Evolutionary conservation across 2,329 filamentous ascomycete genomes (phyloP).

Genomic region (Daldinia sp.): DNA sequence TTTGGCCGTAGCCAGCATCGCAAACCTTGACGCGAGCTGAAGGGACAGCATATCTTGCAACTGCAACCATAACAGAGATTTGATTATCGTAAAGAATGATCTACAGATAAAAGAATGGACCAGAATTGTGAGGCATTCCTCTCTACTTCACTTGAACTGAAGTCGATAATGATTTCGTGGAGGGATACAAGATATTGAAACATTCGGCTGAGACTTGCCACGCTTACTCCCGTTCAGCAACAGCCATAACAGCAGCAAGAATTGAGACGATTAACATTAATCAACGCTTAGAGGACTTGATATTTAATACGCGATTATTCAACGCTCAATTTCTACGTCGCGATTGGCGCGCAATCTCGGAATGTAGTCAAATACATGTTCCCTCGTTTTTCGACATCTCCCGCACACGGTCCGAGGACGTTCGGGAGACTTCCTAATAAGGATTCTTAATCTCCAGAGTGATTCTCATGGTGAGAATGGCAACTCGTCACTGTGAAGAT

Average conservation of each 20-base stretch:
- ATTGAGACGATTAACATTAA: too few species aligned
- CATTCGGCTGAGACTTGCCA: conserved; percentile 29
- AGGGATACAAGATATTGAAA: not conserved
- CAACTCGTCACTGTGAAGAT: conserved; percentile 68
- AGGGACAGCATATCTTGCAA: conserved; percentile 22
- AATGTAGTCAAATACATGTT: conserved; percentile 48
- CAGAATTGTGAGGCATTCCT: conserved; percentile 46
- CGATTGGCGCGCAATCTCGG: not conserved
- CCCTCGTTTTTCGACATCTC: conserved; percentile 69
- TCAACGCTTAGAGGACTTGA: too few species aligned
- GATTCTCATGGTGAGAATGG: conserved; percentile 60
- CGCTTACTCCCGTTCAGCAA: conserved; percentile 2
- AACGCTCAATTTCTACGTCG: not conserved
- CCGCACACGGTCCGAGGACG: conserved; percentile 58
- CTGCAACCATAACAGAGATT: conserved; percentile 11
- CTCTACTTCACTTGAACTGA: conserved; percentile 4
- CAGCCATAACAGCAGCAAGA: not conserved
- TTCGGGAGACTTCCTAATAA: conserved; percentile 71
- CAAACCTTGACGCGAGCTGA: conserved; percentile 8
- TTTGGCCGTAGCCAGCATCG: conserved; percentile 39
- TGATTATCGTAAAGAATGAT: not conserved
- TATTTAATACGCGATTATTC: not conserved
- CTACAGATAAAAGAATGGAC: conserved; percentile 38
- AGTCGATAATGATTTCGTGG: not conserved
- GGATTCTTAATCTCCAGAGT: conserved; percentile 67